Base-by-base conservation (phyloP, 208 protist species). In the Baffinella frigidus region DNA sequence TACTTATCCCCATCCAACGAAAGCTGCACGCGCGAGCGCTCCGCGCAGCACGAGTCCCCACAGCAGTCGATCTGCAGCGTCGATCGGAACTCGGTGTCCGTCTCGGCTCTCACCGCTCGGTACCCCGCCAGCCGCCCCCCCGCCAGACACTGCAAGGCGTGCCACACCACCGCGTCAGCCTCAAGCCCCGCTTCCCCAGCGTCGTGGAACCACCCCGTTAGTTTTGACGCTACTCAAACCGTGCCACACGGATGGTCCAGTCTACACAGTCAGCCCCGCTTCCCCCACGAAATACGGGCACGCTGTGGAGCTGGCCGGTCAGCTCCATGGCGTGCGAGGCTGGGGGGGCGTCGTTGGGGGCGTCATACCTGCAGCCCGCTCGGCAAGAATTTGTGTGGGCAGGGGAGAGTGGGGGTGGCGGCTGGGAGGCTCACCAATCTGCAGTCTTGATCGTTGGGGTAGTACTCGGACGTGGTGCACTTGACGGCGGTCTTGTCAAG, bases 91-190 rank as follows among this genome's bases (percentile, higher is more conserved):
- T 77, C 30, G 17, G 11, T 44, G 39, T 77, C n/a, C 20, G 20
- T 44, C 14, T 33, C 77, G 3, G 36, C 36, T 45, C 33, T 36
- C 17, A 87, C 39, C 2, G 30, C 27, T 20, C 77, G 17, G 50
- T 87, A 87, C 27, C 77, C 77, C 17, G 14, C 77, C 38, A 61
- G 41, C 14, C 17, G 20, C 38, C 27, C 7, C 27, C 77, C 77
- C 45, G 77, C 3, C 0, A 87, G 17, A 33, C 77, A 87, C 77
- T 87, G 77, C 50, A 87, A 33, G 71, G 56, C 56, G n/a, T 33
- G 30, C 39, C 33, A 33, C 0, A 50, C 14, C 4, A 2, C 9
- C 14, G 9, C 24, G 77, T 87, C 9, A 87, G 38, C 43, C 3
- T 50, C 11, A 48, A 36, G 36, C 27, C 17, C 24, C 17, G 3